These are phyloP conservation scores for Metarhizium robertsii DNA, from an alignment of 2,329 filamentous ascomycete genomes.

Conservation along the genomic window DNA sequence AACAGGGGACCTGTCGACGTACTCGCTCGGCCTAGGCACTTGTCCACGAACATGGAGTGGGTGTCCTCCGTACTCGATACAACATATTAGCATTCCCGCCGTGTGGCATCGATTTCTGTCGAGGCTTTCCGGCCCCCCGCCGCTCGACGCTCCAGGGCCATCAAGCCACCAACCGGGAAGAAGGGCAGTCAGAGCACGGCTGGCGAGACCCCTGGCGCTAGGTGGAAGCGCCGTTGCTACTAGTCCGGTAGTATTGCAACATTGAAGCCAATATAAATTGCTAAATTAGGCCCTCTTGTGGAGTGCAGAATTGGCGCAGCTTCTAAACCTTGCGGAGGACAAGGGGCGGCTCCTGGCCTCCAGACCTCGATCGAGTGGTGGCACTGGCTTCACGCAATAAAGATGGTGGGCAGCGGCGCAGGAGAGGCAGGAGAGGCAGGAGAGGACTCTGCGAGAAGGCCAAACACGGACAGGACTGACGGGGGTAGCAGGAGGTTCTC, in stretches of 20 bases:
- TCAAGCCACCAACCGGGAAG: no score
- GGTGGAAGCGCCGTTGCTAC: neutral
- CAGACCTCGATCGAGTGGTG: neutral
- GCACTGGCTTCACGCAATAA: neutral
- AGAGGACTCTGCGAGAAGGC: no score
- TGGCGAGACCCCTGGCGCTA: neutral
- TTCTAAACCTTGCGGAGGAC: neutral
- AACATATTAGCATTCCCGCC: no score
- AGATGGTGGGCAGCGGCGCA: neutral
- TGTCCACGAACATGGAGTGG: no score
- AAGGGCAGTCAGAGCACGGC: no score
- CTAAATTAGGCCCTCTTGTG: slow-evolving; percentile 1
- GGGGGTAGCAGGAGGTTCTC: neutral
- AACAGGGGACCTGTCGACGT: no score
- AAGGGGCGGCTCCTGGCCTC: neutral
- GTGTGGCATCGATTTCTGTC: no score
- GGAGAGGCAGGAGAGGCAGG: no score
- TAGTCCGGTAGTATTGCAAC: neutral
- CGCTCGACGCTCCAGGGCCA: no score
- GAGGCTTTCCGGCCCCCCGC: no score
- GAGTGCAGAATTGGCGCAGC: slow-evolving; percentile 1
- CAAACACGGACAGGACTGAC: neutral
- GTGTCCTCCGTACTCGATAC: no score
- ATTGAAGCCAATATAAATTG: neutral
- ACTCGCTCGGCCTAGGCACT: no score